These are phyloP conservation scores for Alternaria tenuissima DNA, from an alignment of 2,329 filamentous ascomycete species.

Conservation along the genomic window DNA sequence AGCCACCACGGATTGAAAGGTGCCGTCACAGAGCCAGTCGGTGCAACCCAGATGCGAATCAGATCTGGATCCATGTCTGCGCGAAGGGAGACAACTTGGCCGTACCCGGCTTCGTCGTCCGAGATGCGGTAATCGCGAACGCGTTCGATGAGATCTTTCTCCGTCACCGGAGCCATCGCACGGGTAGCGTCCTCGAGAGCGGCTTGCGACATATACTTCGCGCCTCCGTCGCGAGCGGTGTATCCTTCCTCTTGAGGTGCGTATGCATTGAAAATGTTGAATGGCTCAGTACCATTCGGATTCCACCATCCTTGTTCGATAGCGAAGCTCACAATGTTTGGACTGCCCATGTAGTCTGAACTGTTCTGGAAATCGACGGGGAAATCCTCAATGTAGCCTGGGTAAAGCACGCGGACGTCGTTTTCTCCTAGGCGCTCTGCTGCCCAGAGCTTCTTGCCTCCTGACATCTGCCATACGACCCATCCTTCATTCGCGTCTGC, in stretches of 20 bases:
- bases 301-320: constrained; percentile 49
- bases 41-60: constrained; percentile 46
- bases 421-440: constrained; percentile 44
- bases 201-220: constrained; percentile 51
- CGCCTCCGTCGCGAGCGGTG: constrained; percentile 45
- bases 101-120: constrained; percentile 50
- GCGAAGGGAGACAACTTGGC: constrained; percentile 43
- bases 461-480: constrained; percentile 49
- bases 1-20: constrained; percentile 49
- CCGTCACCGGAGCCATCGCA: constrained; percentile 59
- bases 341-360: constrained; percentile 44
- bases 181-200: constrained; percentile 47
- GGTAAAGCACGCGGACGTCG: constrained; percentile 46
- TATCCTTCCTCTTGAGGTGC: constrained; percentile 38
- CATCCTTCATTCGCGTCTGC: constrained; percentile 51
- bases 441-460: constrained; percentile 46
- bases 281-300: constrained; percentile 40
- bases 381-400: constrained; percentile 50
- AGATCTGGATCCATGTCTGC: constrained; percentile 40
- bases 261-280: constrained; percentile 50
- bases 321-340: constrained; percentile 47
- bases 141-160: constrained; percentile 57
- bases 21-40: constrained; percentile 46
- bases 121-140: constrained; percentile 49
- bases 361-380: constrained; percentile 42